Percentiles rank a stretch among this genome's conserved stretches.
These are phyloP conservation scores for Stevia rebaudiana DNA, from an alignment of 140 eudicot species.

Conservation along the genomic window DNA sequence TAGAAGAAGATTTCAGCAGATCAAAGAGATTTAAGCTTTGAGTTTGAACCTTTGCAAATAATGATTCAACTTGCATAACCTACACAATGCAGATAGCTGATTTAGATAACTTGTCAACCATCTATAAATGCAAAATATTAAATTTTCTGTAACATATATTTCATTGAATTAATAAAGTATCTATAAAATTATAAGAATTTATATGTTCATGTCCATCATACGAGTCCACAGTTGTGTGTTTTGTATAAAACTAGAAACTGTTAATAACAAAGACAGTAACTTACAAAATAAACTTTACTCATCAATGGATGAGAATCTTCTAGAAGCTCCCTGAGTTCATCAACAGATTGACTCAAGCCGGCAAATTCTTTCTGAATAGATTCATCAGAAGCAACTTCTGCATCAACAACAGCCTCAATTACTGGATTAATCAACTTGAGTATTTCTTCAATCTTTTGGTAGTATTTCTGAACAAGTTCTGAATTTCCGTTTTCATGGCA, in stretches of 20 bases:
- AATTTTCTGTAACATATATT: neutral
- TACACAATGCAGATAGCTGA: constrained; percentile 28
- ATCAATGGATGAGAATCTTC: constrained; percentile 68
- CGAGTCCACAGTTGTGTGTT: neutral
- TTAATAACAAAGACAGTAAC: constrained; percentile 23
- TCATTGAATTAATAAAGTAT: neutral
- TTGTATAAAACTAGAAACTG: neutral
- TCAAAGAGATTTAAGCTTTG: constrained; percentile 55
- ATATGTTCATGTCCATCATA: neutral
- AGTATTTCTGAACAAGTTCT: constrained; percentile 55
- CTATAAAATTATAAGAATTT: neutral
- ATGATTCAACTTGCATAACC: constrained; percentile 82
- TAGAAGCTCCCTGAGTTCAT: constrained; percentile 57
- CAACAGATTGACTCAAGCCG: constrained; percentile 48
- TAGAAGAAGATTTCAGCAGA: constrained; percentile 46
- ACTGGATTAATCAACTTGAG: constrained; percentile 65
- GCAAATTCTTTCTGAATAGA: constrained; percentile 51
- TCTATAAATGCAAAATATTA: neutral
- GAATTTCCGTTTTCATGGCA: constrained; percentile 38
- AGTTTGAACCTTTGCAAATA: constrained; percentile 40
- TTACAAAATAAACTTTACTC: constrained; percentile 90
- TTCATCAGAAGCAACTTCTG: constrained; percentile 59
- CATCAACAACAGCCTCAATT: constrained; percentile 48
- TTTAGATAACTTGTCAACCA: neutral
- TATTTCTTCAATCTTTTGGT: constrained; percentile 57